phyloP scores from a whole-genome alignment of 1,284 basidiomycete genomes.

The Puccinia coronata region DNA sequence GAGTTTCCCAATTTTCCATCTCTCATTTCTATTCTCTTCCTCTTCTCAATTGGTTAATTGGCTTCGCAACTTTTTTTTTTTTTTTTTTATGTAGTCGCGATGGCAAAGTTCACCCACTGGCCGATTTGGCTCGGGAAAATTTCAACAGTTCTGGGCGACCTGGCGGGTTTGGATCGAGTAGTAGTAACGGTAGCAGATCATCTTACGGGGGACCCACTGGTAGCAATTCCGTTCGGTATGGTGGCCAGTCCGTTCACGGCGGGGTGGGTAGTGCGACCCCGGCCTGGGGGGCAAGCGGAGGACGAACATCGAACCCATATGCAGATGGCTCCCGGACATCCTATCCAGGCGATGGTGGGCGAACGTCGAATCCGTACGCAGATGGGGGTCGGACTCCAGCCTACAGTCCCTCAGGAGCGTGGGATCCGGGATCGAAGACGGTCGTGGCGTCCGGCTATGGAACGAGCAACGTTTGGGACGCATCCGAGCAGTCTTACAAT shows the following conservation, averaged over 20 bases:
- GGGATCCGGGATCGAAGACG: constrained; percentile 59
- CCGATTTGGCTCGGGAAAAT: constrained; percentile 57
- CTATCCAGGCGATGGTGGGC: constrained; percentile 64
- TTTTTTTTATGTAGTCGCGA: constrained; percentile 47
- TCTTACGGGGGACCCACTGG: constrained; percentile 51
- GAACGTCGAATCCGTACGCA: constrained; percentile 73
- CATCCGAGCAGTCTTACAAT: constrained; percentile 48
- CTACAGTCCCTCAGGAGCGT: constrained; percentile 57
- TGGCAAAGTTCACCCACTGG: constrained; percentile 63
- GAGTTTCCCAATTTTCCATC: constrained; percentile 58
- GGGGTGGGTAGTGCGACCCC: constrained; percentile 51
- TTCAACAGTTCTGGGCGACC: constrained; percentile 53
- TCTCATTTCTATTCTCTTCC: background rate
- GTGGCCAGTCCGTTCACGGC: constrained; percentile 49
- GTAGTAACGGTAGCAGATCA: constrained; percentile 51
- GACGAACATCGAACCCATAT: constrained; percentile 63
- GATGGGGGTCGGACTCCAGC: constrained; percentile 59
- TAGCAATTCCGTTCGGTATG: constrained; percentile 49
- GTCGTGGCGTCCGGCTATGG: constrained; percentile 51
- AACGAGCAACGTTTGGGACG: constrained; percentile 52
- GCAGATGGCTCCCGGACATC: constrained; percentile 68
- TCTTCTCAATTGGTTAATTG: background rate
- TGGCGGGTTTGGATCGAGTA: constrained; percentile 51
- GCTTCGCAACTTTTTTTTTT: background rate
- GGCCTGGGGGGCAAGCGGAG: constrained; percentile 51